Conservation (phyloP, 1,284 basidiomycete genomes). For the Ustilago esculenta region DNA sequence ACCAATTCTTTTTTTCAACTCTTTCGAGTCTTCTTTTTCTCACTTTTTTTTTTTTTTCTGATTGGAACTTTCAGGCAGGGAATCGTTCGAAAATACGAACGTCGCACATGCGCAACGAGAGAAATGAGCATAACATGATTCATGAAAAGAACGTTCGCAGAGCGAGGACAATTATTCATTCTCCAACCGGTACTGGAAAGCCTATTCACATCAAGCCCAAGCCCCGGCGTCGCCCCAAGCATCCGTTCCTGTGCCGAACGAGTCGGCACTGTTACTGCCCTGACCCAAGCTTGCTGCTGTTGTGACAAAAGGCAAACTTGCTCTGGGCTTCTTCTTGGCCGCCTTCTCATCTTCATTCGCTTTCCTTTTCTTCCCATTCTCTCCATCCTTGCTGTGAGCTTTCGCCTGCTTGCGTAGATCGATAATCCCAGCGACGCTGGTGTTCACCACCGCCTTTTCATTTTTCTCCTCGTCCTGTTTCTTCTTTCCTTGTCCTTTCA, state of each 20-base stretch:
- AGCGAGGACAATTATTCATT: too few species aligned
- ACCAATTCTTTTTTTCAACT: conserved; percentile 34
- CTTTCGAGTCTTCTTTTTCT: conserved; percentile 1
- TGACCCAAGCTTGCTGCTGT: neutral
- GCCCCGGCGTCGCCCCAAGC: conserved; percentile 30
- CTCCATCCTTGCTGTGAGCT: conserved; percentile 1
- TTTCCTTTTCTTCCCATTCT: conserved; percentile 20
- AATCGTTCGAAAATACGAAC: too few species aligned
- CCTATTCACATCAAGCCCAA: conserved; percentile 13
- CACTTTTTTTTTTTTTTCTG: conserved; percentile 11
- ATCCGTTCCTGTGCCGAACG: conserved; percentile 27
- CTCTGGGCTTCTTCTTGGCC: conserved; percentile 19
- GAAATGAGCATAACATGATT: too few species aligned
- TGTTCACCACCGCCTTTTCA: conserved; percentile 17
- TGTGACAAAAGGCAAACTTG: conserved; percentile 18
- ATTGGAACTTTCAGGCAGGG: too few species aligned
- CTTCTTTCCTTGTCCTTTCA: conserved; percentile 2
- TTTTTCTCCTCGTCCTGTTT: neutral
- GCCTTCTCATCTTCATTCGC: neutral
- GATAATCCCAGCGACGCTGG: conserved; percentile 29
- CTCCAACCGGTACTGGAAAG: too few species aligned
- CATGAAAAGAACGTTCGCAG: too few species aligned
- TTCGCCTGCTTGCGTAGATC: conserved; percentile 28
- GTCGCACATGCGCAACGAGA: too few species aligned
- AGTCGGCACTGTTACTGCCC: neutral